Base-by-base conservation (phyloP, 352 stramenopile genomes). In the Elongisporangium senticosum region DNA sequence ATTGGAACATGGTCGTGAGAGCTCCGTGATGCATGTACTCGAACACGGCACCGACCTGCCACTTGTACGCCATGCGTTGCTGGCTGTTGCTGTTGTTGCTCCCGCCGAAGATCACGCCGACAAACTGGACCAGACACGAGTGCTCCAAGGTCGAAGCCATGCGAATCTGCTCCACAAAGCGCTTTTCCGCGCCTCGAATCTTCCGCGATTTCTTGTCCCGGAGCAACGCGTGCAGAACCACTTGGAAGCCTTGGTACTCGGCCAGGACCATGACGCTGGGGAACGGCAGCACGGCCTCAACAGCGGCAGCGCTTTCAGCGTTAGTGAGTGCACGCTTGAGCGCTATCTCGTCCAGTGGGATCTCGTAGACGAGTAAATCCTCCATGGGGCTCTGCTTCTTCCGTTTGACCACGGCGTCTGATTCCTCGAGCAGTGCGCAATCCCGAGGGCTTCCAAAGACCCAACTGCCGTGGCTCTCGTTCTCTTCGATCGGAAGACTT, bases 11-110 rank as follows among this genome's bases (percentile, higher is more conserved):
- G 2, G 66, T 33, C 3, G 78, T 72, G 4, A 91, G 68, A 49
- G 81, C 87, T 8, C 81, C 81, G 54, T 73, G 58, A 22, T 82
- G 68, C 81, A 91, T 91, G 64, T 77, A 88, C 74, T 91, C 81
- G 39, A 91, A 88, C 43, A 91, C 77, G 2, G 79, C 81, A 7
- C 75, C 81, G 15, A 91, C 66, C 40, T 83, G 77, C 81, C 81
- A 91, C 7, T 74, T 65, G 7, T 68, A 69, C 0, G 74, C 56
- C 53, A 74, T 69, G 20, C 65, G 56, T 48, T 59, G 70, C 53
- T 68, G 65, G 19, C 56, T 60, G 39, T 51, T 58, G 48, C 43
- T 77, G 54, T 59, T 73, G 33, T 49, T 71, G 43, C 50, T 55
- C 23, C 58, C 64, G 13, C 79, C 81, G 21, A 83, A 83, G 4